These are phyloP conservation scores for Bondarzewia mesenterica DNA, from an alignment of 1,284 basidiomycete genomes.

Conservation along the genomic window DNA sequence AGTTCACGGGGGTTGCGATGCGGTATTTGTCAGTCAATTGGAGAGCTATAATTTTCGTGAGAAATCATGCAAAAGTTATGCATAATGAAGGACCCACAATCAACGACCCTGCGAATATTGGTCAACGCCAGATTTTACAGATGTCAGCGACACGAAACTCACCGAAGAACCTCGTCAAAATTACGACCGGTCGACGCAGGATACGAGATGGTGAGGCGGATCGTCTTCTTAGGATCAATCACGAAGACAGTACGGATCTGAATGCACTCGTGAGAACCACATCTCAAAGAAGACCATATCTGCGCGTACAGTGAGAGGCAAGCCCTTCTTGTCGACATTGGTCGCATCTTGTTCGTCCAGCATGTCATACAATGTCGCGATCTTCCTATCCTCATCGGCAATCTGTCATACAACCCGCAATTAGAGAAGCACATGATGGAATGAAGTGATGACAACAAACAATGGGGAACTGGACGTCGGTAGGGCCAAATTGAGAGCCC, in stretches of 20 bases:
- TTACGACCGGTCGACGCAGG: conserved; percentile 82
- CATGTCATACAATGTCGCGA: conserved; percentile 90
- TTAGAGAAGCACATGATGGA: conserved; percentile 6
- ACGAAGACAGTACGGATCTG: conserved; percentile 94
- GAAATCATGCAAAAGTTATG: not conserved
- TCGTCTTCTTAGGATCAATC: conserved; percentile 88
- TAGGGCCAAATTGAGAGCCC: conserved; percentile 37
- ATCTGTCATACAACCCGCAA: conserved; percentile 45
- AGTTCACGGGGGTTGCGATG: conserved; percentile 87
- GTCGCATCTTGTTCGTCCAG: conserved; percentile 91
- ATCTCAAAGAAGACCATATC: conserved; percentile 14
- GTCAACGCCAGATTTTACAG: not conserved
- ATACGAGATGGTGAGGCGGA: conserved; percentile 87
- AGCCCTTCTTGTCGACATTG: conserved; percentile 89
- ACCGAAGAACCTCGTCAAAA: conserved; percentile 87
- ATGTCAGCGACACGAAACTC: conserved; percentile 14
- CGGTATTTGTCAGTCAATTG: conserved; percentile 91
- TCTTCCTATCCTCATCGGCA: conserved; percentile 82
- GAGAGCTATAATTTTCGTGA: conserved; percentile 42
- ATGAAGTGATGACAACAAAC: conserved; percentile 33
- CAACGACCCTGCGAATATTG: conserved; percentile 42
- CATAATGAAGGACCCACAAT: conserved; percentile 40
- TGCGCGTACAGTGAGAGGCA: conserved; percentile 72
- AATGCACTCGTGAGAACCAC: not conserved
- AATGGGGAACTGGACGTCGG: conserved; percentile 86